Evolutionary conservation across 1,284 basidiomycete genomes (phyloP).

Genomic region (Porogramme epimiltina): DNA sequence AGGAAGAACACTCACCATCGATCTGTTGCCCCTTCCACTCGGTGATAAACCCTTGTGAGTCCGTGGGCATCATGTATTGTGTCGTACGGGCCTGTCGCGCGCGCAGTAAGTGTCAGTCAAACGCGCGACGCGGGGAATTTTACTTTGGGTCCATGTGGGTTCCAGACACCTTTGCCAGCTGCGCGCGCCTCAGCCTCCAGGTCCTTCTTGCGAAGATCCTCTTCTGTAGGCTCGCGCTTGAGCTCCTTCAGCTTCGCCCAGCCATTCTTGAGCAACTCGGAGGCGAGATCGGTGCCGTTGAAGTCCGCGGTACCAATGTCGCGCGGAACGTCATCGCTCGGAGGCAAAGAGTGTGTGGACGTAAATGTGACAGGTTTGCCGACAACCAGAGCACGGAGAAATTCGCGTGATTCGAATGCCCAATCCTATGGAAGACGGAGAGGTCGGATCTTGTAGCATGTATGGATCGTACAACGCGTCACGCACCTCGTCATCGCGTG

Average conservation of each 20-base stretch:
- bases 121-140: not conserved
- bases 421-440: slow-evolving; percentile 57
- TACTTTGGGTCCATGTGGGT: slow-evolving; percentile 80
- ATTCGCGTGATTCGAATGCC: slow-evolving; percentile 94
- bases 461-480: not conserved
- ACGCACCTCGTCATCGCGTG: slow-evolving; percentile 84
- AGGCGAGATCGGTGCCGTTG: slow-evolving; percentile 71
- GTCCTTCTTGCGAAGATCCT: slow-evolving; percentile 74
- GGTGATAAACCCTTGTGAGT: slow-evolving; percentile 86
- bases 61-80: slow-evolving; percentile 87
- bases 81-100: slow-evolving; percentile 67
- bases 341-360: slow-evolving; percentile 72
- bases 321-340: slow-evolving; percentile 69
- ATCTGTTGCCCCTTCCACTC: slow-evolving; percentile 91
- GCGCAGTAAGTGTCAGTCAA: not conserved
- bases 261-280: slow-evolving; percentile 81
- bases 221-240: slow-evolving; percentile 77
- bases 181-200: slow-evolving; percentile 80
- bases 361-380: slow-evolving; percentile 88
- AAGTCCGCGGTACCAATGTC: slow-evolving; percentile 79
- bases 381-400: slow-evolving; percentile 80
- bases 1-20: slow-evolving; percentile 59
- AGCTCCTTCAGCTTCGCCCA: slow-evolving; percentile 93
- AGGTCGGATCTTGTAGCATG: not conserved
- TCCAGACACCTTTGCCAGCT: slow-evolving; percentile 85